Evolutionary conservation across 345 rosid genomes (phyloP), one percentile per base, ranked within the genome.

Genomic region (Gossypioides kirkii): DNA sequence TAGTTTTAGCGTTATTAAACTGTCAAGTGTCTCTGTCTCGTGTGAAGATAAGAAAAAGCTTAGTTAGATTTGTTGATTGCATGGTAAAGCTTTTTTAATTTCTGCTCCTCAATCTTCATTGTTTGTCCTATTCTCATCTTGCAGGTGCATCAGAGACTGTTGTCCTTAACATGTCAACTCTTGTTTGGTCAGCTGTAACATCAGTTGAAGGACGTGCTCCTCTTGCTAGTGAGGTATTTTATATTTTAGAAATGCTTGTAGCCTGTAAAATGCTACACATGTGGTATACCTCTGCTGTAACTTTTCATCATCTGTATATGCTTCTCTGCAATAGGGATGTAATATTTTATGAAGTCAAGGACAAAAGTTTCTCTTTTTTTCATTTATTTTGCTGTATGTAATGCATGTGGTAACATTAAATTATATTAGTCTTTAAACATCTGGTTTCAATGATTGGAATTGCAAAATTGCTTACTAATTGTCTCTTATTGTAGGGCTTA

Each of bases 151-250:
- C 97, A 28, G 97, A 96, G 80, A 93, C 97, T 56, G 86, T 85
- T 74, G 97, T 93, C 49, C 92, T 91, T 66, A 96, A 96, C 89
- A 96, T 91, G 99, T 96, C 98, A 56, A 91, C 97, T 6, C 89
- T 96, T 55, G 86, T 86, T 66, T 96, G 97, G 98, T 96, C 97
- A 65, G 92, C 87, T 69, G 88, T 96, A 20, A 84, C 93, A 76
- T 86, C 91, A 71, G 95, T 89, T 77, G 78, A 91, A 81, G 99
- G 99, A 42, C 94, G 97, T 60, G 89, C 85, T 77, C 95, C 99
- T 71, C 84, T 96, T 77, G 99, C 98, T 68, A 96, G 98, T 74
- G 99, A 96, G 99, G 99, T 93, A 91, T 61, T 70, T 73, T 32
- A 71, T 70, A 59, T 56, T 23, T 54, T 45, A 46, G 43, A 38